A percentile compares a stretch with the other conserved stretches of the same genome.
Evolutionary conservation across 2,329 filamentous ascomycete genomes (phyloP).

Genomic region (Cladobotryum protrusum): DNA sequence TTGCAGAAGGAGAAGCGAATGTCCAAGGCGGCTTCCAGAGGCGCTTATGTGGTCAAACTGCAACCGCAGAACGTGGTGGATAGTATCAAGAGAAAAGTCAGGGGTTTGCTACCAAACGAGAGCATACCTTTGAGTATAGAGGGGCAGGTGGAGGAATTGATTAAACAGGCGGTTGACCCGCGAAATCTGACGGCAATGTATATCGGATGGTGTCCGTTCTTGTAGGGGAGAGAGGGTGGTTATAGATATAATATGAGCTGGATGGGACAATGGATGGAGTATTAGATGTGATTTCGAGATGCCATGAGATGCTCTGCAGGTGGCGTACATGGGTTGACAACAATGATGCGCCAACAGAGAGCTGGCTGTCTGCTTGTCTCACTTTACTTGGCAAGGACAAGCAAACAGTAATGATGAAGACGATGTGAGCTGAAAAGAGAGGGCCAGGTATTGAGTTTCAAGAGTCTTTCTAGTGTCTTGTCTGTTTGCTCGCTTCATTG

Average conservation of each 20-base stretch:
- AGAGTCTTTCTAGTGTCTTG: neutral
- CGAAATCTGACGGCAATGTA: constrained; percentile 88
- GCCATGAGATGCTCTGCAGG: too few relatives aligned
- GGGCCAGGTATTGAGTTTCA: neutral
- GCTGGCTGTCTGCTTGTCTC: too few relatives aligned
- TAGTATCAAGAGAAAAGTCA: constrained; percentile 79
- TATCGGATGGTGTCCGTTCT: constrained; percentile 77
- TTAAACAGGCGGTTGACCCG: constrained; percentile 76
- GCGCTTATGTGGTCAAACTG: constrained; percentile 41
- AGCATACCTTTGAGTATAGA: constrained; percentile 91
- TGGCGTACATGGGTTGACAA: too few relatives aligned
- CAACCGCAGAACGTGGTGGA: constrained; percentile 74
- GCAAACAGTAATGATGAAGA: too few relatives aligned
- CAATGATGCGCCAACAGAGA: too few relatives aligned
- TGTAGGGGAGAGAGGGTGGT: constrained; percentile 27
- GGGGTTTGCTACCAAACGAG: constrained; percentile 76
- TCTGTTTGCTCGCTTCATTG: neutral
- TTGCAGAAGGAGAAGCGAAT: constrained; percentile 63
- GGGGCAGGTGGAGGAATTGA: constrained; percentile 93
- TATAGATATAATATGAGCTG: neutral
- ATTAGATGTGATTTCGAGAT: too few relatives aligned
- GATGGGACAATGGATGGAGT: neutral
- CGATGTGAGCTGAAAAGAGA: too few relatives aligned
- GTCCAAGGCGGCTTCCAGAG: constrained; percentile 18
- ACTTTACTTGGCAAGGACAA: too few relatives aligned